phyloP scores from a whole-genome alignment of 495 filamentous ascomycete genomes.

The Xylaria grammica region DNA sequence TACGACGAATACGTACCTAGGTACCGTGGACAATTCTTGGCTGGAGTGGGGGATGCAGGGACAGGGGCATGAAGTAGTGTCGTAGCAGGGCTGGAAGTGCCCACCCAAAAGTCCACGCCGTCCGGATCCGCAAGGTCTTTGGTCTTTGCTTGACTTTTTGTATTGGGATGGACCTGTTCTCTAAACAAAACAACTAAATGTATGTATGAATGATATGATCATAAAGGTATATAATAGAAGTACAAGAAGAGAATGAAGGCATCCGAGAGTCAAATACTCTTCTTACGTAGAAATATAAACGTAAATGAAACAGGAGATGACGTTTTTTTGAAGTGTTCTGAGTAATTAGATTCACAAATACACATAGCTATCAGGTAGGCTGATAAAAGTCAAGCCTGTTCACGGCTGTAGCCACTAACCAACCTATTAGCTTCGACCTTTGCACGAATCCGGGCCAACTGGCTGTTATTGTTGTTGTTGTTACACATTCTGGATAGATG shows the following conservation, averaged over 20 bases:
- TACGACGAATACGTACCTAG: slow-evolving; percentile 12
- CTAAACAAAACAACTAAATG: too few relatives aligned
- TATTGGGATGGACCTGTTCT: too few relatives aligned
- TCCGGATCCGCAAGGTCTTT: too few relatives aligned
- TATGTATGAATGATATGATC: too few relatives aligned
- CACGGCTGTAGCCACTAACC: neutral
- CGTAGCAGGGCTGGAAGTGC: slow-evolving; percentile 1
- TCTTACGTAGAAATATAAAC: neutral
- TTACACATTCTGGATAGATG: neutral
- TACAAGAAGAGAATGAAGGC: neutral
- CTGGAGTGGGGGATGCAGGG: slow-evolving; percentile 15
- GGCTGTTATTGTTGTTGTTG: too few relatives aligned
- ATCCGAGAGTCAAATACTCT: neutral
- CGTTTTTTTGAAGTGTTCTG: too few relatives aligned
- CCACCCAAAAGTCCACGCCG: neutral
- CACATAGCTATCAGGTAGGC: neutral
- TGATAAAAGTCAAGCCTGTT: neutral
- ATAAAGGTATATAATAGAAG: too few relatives aligned
- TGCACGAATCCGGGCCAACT: neutral
- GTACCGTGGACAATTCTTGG: slow-evolving; percentile 2
- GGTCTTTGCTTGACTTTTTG: too few relatives aligned
- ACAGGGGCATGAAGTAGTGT: slow-evolving; percentile 11
- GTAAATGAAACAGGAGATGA: neutral
- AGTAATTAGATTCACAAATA: too few relatives aligned
- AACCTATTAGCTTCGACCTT: slow-evolving; percentile 11